Base-by-base conservation (phyloP, 2,329 filamentous ascomycete genomes). In the Botrytis fabae region DNA sequence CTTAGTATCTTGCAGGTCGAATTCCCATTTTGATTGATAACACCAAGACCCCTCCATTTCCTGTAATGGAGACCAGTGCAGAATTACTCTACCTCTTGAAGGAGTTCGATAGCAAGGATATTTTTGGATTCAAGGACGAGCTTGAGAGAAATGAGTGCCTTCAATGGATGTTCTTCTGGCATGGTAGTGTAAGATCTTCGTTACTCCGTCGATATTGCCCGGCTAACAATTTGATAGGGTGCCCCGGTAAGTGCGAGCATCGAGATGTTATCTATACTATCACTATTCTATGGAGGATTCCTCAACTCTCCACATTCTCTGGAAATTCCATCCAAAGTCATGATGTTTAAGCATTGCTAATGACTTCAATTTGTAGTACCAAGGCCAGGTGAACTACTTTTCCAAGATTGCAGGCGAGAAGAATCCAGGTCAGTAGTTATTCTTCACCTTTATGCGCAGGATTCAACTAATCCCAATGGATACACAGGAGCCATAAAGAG, bases 81-180 rank as follows among this genome's bases (percentile, higher is more conserved):
- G 83, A 86, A 75, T 80, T 88, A 20, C 80, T 87, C 70, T 88
- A 88, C 76, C 82, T 88, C n/a, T 77, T 86, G 9, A 85, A 82
- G 46, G 81, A 80, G 73, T 66, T 38, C 16, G 86, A 88, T 79
- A 84, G 83, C 74, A 79, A 87, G 9, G 80, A 86, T 76, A 80
- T 79, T 8, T 87, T 88, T 76, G 84, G 85, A 28, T 89, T 88
- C 81, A 83, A 83, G 64, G 83, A 88, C 76, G 83, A 85, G 25
- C 78, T 86, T 10, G 86, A 88, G 79, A 80, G 82, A 22, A 86
- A 81, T 75, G 80, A 87, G 76, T 81, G 79, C 42, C 73, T 86
- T 59, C 86, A 88, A 76, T 88, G 86, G 86, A 80, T 86, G 1
- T 86, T 88, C 80, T 88, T 88, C 81, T 88, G 85, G 85, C 85